phyloP scores from a whole-genome alignment of 495 filamentous ascomycete species.

The Xylaria bambusicola region DNA sequence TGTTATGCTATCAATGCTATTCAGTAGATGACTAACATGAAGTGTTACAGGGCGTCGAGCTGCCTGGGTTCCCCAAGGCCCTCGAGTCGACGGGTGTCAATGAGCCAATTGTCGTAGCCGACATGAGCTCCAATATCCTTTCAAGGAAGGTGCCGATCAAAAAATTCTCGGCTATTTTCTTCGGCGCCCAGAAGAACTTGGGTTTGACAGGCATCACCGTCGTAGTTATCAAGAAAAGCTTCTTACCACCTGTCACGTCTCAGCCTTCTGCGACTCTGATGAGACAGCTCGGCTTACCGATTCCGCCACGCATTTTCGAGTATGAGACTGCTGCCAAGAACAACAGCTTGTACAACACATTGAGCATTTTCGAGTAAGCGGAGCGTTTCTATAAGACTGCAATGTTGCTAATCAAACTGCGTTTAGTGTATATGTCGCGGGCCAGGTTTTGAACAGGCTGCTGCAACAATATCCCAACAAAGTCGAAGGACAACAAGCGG shows the following conservation, averaged over 20 bases:
- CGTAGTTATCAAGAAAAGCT: conserved; percentile 67
- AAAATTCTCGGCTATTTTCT: conserved; percentile 65
- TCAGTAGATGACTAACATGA: not conserved
- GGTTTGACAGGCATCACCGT: conserved; percentile 80
- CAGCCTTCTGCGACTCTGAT: conserved; percentile 56
- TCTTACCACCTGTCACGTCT: conserved; percentile 60
- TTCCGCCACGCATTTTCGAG: conserved; percentile 67
- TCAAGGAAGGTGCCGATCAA: conserved; percentile 57
- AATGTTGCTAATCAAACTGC: conserved; percentile 13
- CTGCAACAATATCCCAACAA: conserved; percentile 56
- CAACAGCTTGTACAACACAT: conserved; percentile 80
- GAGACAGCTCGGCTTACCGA: conserved; percentile 64
- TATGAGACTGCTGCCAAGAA: conserved; percentile 72
- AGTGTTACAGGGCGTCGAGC: conserved; percentile 32
- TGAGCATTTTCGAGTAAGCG: conserved; percentile 71
- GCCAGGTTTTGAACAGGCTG: conserved; percentile 66
- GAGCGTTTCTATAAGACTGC: not conserved
- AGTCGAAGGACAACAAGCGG: conserved; percentile 60
- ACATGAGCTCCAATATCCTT: conserved; percentile 74
- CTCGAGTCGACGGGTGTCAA: conserved; percentile 40
- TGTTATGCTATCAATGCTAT: too few relatives aligned
- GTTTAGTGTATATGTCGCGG: conserved; percentile 67
- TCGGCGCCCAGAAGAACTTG: conserved; percentile 79
- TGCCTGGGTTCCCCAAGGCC: conserved; percentile 33
- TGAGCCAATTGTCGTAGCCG: conserved; percentile 60